Base-by-base conservation (phyloP, 2,329 filamentous ascomycete species). In the Xylaria sp. region DNA sequence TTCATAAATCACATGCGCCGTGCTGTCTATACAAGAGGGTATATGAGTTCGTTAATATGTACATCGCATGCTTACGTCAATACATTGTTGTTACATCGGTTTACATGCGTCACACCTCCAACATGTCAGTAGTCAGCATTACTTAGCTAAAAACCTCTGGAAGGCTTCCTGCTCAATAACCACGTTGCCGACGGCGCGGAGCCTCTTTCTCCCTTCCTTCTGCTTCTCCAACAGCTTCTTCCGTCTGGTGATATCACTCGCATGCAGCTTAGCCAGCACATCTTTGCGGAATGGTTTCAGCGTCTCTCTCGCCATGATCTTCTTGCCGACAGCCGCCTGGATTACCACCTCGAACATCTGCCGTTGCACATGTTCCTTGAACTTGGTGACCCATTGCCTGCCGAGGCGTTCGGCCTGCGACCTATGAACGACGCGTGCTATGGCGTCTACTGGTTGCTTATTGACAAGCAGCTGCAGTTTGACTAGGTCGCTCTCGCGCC, bases 291-390 rank as follows among this genome's bases (percentile, higher is more conserved):
- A 99, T 0, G 96, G 93, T 83, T 98, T 98, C 79, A 99, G 90
- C 0, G 94, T 97, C 79, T 98, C 96, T 77, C 96, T 86, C 0
- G 96, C 96, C 4, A 99, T 88, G 60, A 99, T 90, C 59, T 91
- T 88, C 74, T 89, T 90, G 3, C 94, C 95, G 0, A 92, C 91
- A 0, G 92, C 91, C 3, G 96, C 95, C 81, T 99, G 96, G 71
- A 99, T 98, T 65, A 98, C 85, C 26, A 99, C 89, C 82, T 99
- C 96, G 77, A 97, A 99, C 90, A 98, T 96, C 80, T 99, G 96
- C 20, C 96, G 86, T 76, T 97, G 93, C 23, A 99, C 95, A 76
- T 98, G 95, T 79, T 97, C 90, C 78, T 97, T 98, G 85, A 99
- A 98, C 80, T 97, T 97, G 48, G 88, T 90, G 6, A 97, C 95